phyloP scores from a whole-genome alignment of 345 rosid genomes.

The Salix viminalis region DNA sequence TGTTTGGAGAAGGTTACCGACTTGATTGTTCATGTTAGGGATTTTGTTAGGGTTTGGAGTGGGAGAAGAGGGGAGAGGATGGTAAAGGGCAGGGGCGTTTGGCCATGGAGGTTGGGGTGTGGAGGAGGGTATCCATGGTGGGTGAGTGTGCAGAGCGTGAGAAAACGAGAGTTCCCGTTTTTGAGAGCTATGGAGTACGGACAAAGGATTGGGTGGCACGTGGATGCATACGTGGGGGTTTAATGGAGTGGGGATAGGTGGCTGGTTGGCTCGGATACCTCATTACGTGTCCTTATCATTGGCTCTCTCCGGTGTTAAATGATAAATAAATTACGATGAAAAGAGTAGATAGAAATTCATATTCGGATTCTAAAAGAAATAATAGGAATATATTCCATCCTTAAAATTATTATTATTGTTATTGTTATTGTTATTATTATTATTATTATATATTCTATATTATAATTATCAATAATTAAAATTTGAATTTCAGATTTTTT shows the following conservation, averaged over 20 bases:
- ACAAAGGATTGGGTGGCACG: conserved; percentile 17
- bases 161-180: not conserved
- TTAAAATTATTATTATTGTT: too few relatives aligned
- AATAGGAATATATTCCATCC: too few relatives aligned
- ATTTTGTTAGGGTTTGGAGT: conserved; percentile 16
- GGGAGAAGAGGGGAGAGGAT: not conserved
- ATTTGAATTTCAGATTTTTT: too few relatives aligned
- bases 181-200: conserved; percentile 11
- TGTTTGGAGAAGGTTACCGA: conserved; percentile 44
- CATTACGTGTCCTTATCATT: not conserved
- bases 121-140: conserved; percentile 46
- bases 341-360: too few relatives aligned
- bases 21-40: conserved; percentile 18
- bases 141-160: conserved; percentile 16
- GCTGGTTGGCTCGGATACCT: not conserved
- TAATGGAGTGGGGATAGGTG: not conserved
- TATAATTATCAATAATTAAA: too few relatives aligned
- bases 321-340: too few relatives aligned
- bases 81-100: conserved; percentile 53
- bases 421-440: too few relatives aligned
- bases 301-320: not conserved
- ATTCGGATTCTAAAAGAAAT: too few relatives aligned
- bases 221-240: not conserved
- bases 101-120: conserved; percentile 43
- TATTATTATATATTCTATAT: too few relatives aligned